Conservation (phyloP, 805 yeast genomes). For the Schwanniomyces pseudopolymorphus region DNA sequence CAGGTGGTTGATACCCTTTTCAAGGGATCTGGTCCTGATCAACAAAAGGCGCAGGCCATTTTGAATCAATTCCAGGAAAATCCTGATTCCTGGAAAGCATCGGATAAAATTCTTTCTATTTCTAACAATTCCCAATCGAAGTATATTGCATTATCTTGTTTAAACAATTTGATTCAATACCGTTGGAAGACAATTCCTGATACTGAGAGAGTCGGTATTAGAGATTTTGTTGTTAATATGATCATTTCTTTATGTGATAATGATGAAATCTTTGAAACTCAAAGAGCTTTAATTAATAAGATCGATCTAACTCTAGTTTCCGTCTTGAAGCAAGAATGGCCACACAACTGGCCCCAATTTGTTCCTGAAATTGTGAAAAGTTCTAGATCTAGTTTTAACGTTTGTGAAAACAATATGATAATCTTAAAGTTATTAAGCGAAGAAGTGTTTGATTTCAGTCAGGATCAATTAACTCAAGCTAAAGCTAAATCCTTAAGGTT, state of each 20-base stretch:
- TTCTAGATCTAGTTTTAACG: conserved; percentile 81
- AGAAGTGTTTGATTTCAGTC: conserved; percentile 94
- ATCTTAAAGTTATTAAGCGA: conserved; percentile 86
- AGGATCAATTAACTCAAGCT: conserved; percentile 95
- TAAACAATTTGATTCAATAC: conserved; percentile 86
- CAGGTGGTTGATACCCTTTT: conserved; percentile 83
- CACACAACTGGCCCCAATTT: conserved; percentile 96
- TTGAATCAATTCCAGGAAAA: conserved; percentile 85
- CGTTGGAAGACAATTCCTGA: conserved; percentile 92
- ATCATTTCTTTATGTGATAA: conserved; percentile 87
- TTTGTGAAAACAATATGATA: conserved; percentile 96
- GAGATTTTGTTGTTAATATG: conserved; percentile 93
- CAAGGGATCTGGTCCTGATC: conserved; percentile 69
- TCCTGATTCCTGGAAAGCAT: conserved; percentile 94
- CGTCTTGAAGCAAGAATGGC: conserved; percentile 98
- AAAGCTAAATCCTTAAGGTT: conserved; percentile 80
- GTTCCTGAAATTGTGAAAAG: conserved; percentile 89
- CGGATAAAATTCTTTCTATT: conserved; percentile 81
- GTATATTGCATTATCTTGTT: conserved; percentile 85
- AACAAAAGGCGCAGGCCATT: conserved; percentile 67
- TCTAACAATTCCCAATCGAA: conserved; percentile 84
- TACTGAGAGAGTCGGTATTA: conserved; percentile 86
- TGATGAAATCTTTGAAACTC: conserved; percentile 65
- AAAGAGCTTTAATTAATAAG: conserved; percentile 84
- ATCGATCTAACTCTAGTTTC: conserved; percentile 93